Percentiles rank a stretch among this genome's conserved stretches.
These are phyloP conservation scores for Chlamydomonas sp. DNA, from an alignment of 139 green algal species.

Conservation along the genomic window DNA sequence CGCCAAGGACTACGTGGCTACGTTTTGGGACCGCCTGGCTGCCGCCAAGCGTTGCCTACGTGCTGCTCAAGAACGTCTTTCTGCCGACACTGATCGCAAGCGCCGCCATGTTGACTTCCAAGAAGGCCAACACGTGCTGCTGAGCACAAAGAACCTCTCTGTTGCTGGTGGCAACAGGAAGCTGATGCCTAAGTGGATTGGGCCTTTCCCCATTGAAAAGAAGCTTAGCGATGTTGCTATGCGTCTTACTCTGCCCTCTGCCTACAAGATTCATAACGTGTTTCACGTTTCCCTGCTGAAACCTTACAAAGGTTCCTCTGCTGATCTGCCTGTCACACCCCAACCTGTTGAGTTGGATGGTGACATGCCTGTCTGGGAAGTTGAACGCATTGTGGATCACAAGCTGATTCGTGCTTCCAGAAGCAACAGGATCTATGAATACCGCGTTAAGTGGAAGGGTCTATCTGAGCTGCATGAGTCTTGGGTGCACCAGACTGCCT, in stretches of 20 bases:
- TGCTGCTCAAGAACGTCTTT: not conserved
- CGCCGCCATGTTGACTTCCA: not conserved
- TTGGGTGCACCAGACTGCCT: too few relatives aligned
- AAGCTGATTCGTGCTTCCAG: too few relatives aligned
- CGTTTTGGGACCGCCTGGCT: not conserved
- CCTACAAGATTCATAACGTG: not conserved
- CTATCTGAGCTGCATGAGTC: too few relatives aligned
- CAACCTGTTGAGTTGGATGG: not conserved
- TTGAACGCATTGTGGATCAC: not conserved
- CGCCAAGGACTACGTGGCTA: not conserved
- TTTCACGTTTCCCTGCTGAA: not conserved
- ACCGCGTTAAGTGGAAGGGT: too few relatives aligned
- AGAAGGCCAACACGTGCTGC: not conserved
- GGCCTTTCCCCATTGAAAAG: not conserved
- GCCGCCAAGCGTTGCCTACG: not conserved
- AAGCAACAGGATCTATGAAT: too few relatives aligned
- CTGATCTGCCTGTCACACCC: not conserved
- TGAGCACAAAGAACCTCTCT: not conserved
- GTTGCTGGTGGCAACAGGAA: not conserved
- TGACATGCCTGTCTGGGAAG: not conserved
- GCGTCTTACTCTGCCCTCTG: not conserved
- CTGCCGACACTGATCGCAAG: not conserved
- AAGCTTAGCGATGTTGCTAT: not conserved
- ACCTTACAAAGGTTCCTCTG: not conserved
- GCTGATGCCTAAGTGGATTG: constrained; percentile 22